Conservation (phyloP, 2,329 filamentous ascomycete species). For the Apiospora sp. region DNA sequence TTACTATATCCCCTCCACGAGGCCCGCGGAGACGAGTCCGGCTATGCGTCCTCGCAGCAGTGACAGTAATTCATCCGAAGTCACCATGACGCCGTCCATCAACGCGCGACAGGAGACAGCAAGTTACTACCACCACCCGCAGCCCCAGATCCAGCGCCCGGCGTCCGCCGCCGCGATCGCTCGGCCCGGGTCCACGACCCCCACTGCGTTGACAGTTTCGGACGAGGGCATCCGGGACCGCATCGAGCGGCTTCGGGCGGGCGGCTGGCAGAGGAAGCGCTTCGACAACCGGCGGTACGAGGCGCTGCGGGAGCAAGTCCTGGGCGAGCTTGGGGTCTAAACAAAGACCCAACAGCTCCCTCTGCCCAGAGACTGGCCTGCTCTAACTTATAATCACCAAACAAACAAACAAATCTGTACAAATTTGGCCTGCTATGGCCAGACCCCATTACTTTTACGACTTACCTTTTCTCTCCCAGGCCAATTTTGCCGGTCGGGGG, state of each 20-base stretch:
- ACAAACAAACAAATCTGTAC: neutral
- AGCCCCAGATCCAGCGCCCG: neutral
- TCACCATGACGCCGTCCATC: constrained; percentile 9
- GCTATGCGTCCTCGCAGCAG: constrained; percentile 1
- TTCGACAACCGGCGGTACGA: constrained; percentile 64
- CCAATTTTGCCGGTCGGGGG: neutral
- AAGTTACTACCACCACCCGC: neutral
- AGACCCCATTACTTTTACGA: neutral
- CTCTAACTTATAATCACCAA: neutral
- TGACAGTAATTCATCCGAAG: constrained; percentile 2
- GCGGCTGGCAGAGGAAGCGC: constrained; percentile 62
- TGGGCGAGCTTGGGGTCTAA: constrained; percentile 56
- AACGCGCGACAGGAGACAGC: neutral
- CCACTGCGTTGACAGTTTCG: constrained; percentile 29
- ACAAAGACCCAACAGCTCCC: too few species aligned
- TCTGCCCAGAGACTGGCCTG: neutral
- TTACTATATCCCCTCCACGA: neutral
- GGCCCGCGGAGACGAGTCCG: neutral
- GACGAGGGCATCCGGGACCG: constrained; percentile 51
- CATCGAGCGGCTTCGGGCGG: constrained; percentile 62
- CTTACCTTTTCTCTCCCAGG: neutral
- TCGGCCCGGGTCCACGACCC: constrained; percentile 25
- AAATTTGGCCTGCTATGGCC: neutral
- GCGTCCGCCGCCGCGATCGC: constrained; percentile 25
- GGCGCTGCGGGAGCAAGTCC: constrained; percentile 57